phyloP scores from a whole-genome alignment of 257 asterid genomes.

The Solanum ossicruentum region DNA sequence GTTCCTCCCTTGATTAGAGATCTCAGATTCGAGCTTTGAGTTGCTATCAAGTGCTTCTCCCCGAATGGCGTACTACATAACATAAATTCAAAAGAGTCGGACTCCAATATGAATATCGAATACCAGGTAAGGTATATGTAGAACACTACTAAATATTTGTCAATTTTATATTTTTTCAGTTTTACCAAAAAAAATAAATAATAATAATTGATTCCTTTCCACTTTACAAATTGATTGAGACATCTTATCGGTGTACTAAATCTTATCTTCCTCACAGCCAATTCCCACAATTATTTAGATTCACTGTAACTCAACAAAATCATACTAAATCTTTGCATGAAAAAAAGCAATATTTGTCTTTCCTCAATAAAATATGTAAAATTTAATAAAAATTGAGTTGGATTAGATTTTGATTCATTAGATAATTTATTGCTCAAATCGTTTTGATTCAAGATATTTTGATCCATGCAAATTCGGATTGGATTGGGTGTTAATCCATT shows the following conservation, averaged over 20 bases:
- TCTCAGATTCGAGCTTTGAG: no score
- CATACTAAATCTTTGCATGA: background rate
- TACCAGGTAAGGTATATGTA: background rate
- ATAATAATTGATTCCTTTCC: background rate
- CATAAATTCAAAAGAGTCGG: rapidly evolving
- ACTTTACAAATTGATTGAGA: background rate
- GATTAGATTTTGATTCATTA: rapidly evolving
- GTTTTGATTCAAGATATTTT: no score
- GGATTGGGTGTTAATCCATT: no score
- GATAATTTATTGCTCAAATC: no score
- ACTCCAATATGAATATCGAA: rapidly evolving
- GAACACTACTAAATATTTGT: background rate
- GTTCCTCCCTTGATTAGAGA: no score
- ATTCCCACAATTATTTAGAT: background rate
- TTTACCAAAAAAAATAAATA: no score
- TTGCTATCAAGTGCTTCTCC: no score
- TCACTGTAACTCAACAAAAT: background rate
- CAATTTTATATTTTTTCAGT: background rate
- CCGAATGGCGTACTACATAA: rapidly evolving
- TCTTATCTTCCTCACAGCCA: background rate
- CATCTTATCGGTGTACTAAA: background rate
- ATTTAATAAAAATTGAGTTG: no score
- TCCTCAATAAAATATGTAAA: no score
- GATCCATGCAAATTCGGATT: no score
- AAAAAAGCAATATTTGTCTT: background rate